Evolutionary conservation across 805 yeast species (phyloP).

Genomic region (Cyberlindnera saturnus): DNA sequence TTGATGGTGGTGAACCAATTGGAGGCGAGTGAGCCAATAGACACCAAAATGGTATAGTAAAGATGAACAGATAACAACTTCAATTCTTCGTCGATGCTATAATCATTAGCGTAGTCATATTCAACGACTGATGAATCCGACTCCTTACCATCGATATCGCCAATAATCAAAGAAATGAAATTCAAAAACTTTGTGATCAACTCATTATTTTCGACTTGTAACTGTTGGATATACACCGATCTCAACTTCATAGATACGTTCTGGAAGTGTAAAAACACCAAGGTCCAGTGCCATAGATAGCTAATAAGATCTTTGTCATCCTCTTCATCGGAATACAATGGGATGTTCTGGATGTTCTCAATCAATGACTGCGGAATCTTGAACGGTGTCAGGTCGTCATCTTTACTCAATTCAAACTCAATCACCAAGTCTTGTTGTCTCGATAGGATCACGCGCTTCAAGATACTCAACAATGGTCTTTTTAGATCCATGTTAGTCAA

Average conservation of each 20-base stretch:
- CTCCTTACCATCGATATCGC: conserved; percentile 25
- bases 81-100: conserved; percentile 22
- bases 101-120: conserved; percentile 9
- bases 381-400: conserved; percentile 17
- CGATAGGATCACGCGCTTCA: conserved; percentile 35
- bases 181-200: conserved; percentile 46
- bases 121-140: conserved; percentile 19
- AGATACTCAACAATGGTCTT: conserved; percentile 35
- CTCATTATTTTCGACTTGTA: conserved; percentile 37
- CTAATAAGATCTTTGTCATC: conserved; percentile 30
- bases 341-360: conserved; percentile 22
- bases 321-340: conserved; percentile 34
- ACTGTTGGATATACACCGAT: conserved; percentile 50
- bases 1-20: conserved; percentile 68
- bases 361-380: conserved; percentile 33
- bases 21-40: conserved; percentile 52
- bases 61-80: conserved; percentile 41
- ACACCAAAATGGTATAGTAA: conserved; percentile 41
- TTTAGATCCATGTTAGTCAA: conserved; percentile 31
- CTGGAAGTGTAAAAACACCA: conserved; percentile 55
- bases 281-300: conserved; percentile 65
- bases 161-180: conserved; percentile 49
- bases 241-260: conserved; percentile 62
- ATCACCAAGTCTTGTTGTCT: conserved; percentile 56
- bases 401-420: conserved; percentile 49